phyloP scores from a whole-genome alignment of 2,329 filamentous ascomycete species.

The Arthrobotrys iridis region DNA sequence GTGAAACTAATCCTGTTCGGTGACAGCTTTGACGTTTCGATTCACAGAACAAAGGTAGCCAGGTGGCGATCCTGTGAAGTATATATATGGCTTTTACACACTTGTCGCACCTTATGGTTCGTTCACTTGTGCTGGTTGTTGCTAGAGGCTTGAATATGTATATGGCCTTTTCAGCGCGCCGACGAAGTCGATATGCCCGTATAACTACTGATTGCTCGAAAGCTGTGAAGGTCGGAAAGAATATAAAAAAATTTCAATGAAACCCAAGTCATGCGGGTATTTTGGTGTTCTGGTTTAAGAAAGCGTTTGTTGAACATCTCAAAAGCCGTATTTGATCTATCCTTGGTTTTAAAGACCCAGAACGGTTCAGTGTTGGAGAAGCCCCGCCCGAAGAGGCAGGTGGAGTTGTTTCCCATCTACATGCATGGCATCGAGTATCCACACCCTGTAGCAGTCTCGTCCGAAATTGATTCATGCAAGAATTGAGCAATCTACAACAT shows the following conservation, averaged over 20 bases:
- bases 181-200: no score
- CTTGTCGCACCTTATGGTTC: no score
- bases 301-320: not conserved
- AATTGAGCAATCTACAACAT: no score
- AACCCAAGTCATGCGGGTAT: not conserved
- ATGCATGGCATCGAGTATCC: not conserved
- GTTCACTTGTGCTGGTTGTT: no score
- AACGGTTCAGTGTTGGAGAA: slow-evolving; percentile 34
- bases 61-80: not conserved
- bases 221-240: no score
- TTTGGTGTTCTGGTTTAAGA: no score
- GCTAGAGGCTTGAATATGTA: not conserved
- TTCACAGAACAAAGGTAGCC: no score
- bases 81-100: not conserved
- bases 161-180: no score
- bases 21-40: not conserved
- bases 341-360: not conserved
- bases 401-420: not conserved
- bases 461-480: slow-evolving; percentile 4
- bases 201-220: no score
- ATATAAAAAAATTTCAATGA: no score
- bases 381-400: slow-evolving; percentile 5
- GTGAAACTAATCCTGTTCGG: slow-evolving; percentile 32
- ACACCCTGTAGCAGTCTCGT: not conserved
- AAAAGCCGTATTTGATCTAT: not conserved